Base-by-base conservation (phyloP, 495 filamentous ascomycete species). In the Hypoxylon fuscum region DNA sequence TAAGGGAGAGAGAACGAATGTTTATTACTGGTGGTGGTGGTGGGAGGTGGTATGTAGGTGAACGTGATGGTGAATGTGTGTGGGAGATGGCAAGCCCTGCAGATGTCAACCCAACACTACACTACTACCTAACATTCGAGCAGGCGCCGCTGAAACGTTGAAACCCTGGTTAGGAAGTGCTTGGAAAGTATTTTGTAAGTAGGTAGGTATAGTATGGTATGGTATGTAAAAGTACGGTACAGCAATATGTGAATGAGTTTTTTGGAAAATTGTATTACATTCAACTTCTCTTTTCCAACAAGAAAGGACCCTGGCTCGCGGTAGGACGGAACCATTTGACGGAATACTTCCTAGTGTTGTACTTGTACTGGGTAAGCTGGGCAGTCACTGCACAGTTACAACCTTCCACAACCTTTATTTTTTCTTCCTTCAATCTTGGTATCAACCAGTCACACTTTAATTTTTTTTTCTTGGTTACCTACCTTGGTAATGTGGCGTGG, bases 51-150 rank as follows among this genome's bases (percentile, higher is more conserved):
- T 44, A 23, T n/a, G 15, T 20, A 52, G 49, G 48, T 52, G 41
- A 59, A 59, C 47, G 55, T 54, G 62, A 64, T 55, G 21, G 49
- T 32, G 55, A 40, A 20, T 35, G 52, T 45, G 51, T 56, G 53
- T 63, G 52, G 59, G 51, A 57, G 59, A 57, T 57, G 59, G 59
- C 46, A 63, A 44, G 58, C 35, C 11, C 25, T 8, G 25, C 25
- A 49, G 25, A 55, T 43, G 43, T 48, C 27, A 14, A 55, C 25
- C n/a, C n/a, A n/a, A n/a, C n/a, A n/a, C n/a, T n/a, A n/a, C n/a
- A n/a, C n/a, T n/a, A 14, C 41, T 61, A 46, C 56, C 37, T 53
- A 41, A 15, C 18, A 49, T 49, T 35, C 41, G 34, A 53, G 40
- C 40, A 50, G 35, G 35, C 23, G 17, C 37, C 50, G 37, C 38